Conservation (phyloP, 768 basidiomycete genomes). For the Peribolospora baueri region DNA sequence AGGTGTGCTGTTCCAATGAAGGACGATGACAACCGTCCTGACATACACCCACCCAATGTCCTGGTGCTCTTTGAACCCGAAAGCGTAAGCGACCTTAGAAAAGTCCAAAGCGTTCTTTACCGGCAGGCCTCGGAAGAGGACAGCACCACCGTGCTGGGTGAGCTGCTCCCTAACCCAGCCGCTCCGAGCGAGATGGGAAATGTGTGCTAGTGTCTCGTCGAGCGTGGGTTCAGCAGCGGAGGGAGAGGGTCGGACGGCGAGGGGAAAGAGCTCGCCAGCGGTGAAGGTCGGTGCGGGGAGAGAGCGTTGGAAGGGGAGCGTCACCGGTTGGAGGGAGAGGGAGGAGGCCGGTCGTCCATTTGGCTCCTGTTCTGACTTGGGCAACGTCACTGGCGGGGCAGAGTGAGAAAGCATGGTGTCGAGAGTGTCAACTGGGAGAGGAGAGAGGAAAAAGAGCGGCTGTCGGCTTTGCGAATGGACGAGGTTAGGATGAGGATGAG, state of each 20-base stretch:
- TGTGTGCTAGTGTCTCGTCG: not conserved
- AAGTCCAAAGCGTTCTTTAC: not conserved
- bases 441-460: too few species aligned
- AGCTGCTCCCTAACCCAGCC: not conserved
- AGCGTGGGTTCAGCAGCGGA: not conserved
- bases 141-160: not conserved
- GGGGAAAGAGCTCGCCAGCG: not conserved
- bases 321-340: too few species aligned
- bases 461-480: too few species aligned
- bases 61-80: not conserved
- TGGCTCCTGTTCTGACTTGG: too few species aligned
- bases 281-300: not conserved
- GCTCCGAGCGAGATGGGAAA: not conserved
- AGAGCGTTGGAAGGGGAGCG: not conserved
- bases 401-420: too few species aligned
- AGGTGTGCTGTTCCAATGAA: not conserved
- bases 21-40: too few species aligned
- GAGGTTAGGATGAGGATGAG: too few species aligned
- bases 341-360: too few species aligned
- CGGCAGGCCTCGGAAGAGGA: slow-evolving; percentile 2
- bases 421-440: too few species aligned
- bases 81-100: not conserved
- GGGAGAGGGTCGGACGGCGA: not conserved
- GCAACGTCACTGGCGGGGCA: too few species aligned
- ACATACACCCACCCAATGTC: too few species aligned